Base-by-base conservation (phyloP, 208 protist genomes). In the Hexamita inflata region DNA sequence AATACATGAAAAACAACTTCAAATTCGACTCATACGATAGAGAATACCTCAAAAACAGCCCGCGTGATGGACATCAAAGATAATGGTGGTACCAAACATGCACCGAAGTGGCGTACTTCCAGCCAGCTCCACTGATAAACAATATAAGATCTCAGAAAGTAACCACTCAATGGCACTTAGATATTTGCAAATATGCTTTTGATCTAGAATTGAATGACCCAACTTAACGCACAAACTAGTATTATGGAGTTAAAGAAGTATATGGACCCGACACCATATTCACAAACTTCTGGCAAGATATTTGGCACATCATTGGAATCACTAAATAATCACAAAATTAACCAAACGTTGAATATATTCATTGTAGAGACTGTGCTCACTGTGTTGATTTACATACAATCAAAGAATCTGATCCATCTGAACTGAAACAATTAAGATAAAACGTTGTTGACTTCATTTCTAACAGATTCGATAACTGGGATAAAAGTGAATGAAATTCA, bases 51-150 rank as follows among this genome's bases (percentile, higher is more conserved):
- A 38, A n/a, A n/a, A 49, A 29, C 15, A n/a, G 4, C 7, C 4
- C 2, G 15, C 35, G 42, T 24, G 7, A 2, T 32, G 64, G 42
- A 45, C 19, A 7, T 4, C 42, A 45, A 45, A 40, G 64, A 32
- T 38, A 70, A n/a, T 70, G 64, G 64, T 70, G 64, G 64, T 70
- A 38, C 11, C 64, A 70, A n/a, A 70, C 64, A 15, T 70, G 64
- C n/a, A 45, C 64, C 9, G 64, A 70, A 45, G 9, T 70, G 4
- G 64, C 64, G 7, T 70, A 70, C 40, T 70, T 42, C n/a, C 35
- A 70, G 40, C 64, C 64, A 32, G 64, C 64, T n/a, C 64, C 64
- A 45, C 15, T n/a, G 15, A 32, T 70, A 15, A 70, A 70, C 42
- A 57, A 15, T 70, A n/a, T 70, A 45, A 35, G 64, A 11, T 24